Evolutionary conservation across 139 green algal species (phyloP).

Genomic region (Micractinium conductrix): DNA sequence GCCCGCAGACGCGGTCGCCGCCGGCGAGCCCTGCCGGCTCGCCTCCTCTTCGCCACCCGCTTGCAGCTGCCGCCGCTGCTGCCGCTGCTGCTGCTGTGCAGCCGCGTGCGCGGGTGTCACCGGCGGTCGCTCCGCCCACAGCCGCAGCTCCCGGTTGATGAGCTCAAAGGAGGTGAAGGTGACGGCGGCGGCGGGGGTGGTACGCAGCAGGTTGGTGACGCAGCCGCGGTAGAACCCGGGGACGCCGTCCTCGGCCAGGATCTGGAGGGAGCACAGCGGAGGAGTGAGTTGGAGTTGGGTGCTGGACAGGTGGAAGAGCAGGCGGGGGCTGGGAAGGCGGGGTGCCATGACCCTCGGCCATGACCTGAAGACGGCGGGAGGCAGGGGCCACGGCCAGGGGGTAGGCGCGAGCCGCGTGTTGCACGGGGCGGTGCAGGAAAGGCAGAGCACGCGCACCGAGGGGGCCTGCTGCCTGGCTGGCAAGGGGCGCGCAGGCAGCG

Average conservation of each 20-base stretch:
- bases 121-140: constrained; percentile 27
- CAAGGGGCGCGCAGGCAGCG: too few species aligned
- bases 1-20: not conserved
- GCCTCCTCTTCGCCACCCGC: not conserved
- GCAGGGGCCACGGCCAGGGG: too few species aligned
- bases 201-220: constrained; percentile 93
- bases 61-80: not conserved
- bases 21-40: not conserved
- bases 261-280: constrained; percentile 14
- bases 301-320: not conserved
- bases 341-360: too few species aligned
- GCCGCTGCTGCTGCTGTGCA: not conserved
- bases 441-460: too few species aligned
- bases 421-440: too few species aligned
- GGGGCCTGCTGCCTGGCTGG: too few species aligned
- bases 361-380: too few species aligned
- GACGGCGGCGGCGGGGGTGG: constrained; percentile 94
- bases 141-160: constrained; percentile 77
- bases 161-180: constrained; percentile 98
- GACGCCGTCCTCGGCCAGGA: constrained; percentile 68
- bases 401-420: too few species aligned
- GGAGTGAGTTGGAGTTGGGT: not conserved
- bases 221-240: constrained; percentile 85
- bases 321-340: too few species aligned
- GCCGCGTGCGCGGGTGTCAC: not conserved